phyloP scores from a whole-genome alignment of 192 early-diverging fungal genomes.

The Phycomyces blakesleeanus region DNA sequence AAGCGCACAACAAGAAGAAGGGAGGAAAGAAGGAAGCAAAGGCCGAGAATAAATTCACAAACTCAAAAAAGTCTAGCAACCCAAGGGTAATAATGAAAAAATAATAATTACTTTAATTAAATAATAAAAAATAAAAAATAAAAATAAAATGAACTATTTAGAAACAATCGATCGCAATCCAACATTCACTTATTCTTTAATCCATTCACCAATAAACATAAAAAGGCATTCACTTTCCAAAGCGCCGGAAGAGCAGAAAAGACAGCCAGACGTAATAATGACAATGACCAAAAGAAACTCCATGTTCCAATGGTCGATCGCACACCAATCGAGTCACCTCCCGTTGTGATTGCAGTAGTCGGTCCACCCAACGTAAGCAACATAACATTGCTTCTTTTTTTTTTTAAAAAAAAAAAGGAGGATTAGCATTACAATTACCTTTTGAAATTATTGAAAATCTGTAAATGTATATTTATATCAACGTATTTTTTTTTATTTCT shows the following conservation, averaged over 20 bases:
- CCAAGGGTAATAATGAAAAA: constrained; percentile 67
- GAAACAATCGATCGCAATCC: neutral
- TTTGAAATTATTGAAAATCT: too few species aligned
- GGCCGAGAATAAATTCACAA: constrained; percentile 70
- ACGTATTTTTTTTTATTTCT: too few species aligned
- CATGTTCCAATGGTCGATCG: constrained; percentile 96
- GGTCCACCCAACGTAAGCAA: constrained; percentile 88
- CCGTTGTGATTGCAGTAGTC: constrained; percentile 91
- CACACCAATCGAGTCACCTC: constrained; percentile 86
- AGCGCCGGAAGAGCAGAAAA: constrained; percentile 73
- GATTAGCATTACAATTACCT: too few species aligned
- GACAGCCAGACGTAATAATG: constrained; percentile 75
- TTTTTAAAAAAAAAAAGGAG: too few species aligned
- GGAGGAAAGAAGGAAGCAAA: constrained; percentile 80
- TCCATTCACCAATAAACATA: neutral
- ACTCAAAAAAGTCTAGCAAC: constrained; percentile 82
- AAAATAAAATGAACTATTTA: neutral
- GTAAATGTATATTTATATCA: too few species aligned
- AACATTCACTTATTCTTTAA: neutral
- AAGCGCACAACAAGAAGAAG: constrained; percentile 79
- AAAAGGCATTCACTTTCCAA: constrained; percentile 69
- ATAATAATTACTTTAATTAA: constrained; percentile 4
- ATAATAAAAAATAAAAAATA: too few species aligned
- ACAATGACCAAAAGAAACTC: constrained; percentile 83
- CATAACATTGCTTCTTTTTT: too few species aligned